Conservation (phyloP, 345 rosid species). For the Salix exigua region DNA sequence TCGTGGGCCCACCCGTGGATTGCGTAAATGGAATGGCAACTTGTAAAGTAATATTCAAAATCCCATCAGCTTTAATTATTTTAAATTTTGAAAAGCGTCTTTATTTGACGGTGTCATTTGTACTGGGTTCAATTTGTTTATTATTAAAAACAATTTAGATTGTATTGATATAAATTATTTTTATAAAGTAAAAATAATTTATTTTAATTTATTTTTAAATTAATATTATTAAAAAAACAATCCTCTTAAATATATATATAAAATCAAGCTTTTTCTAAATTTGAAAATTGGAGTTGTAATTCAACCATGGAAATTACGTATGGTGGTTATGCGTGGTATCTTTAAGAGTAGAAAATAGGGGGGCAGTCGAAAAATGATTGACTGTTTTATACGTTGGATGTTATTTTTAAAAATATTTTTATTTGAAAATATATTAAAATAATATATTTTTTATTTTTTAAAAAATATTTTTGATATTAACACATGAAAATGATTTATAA, state of each 20-base stretch:
- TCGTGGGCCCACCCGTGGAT: background rate
- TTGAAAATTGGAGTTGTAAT: background rate
- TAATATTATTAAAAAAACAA: too few species aligned
- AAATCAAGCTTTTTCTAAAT: background rate
- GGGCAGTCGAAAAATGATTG: background rate
- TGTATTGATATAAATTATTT: too few species aligned
- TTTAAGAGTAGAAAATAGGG: background rate
- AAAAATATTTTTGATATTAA: too few species aligned
- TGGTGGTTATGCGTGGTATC: background rate
- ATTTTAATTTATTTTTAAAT: too few species aligned
- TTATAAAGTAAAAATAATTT: too few species aligned
- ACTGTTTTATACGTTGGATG: rapidly evolving
- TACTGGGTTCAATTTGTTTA: too few species aligned
- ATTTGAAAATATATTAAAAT: too few species aligned
- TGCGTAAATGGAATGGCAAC: background rate
- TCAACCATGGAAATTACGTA: background rate
- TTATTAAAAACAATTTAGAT: too few species aligned
- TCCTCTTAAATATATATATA: too few species aligned
- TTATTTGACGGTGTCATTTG: background rate
- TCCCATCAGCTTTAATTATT: background rate
- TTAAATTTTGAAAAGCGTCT: background rate
- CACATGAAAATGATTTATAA: too few species aligned
- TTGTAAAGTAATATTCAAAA: background rate
- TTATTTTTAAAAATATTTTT: too few species aligned
- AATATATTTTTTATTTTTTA: too few species aligned